Evolutionary conservation across 2,329 filamentous ascomycete species (phyloP).

Genomic region (Tolypocladium tundrense): DNA sequence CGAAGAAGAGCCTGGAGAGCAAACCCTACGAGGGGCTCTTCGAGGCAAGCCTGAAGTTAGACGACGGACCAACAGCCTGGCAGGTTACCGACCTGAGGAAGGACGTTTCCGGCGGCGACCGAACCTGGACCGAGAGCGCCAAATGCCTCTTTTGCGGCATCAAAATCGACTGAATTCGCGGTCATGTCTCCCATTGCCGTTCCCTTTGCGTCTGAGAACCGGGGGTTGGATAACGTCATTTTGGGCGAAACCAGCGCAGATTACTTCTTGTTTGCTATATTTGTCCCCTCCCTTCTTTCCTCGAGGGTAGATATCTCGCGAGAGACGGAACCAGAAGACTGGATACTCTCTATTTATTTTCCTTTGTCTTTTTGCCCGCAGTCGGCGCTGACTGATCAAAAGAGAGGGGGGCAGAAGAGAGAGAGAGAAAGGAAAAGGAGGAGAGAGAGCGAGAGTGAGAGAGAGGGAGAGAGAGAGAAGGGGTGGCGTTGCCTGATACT

Average conservation of each 20-base stretch:
- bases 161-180: conserved; percentile 24
- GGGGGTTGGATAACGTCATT: background rate
- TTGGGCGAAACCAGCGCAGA: background rate
- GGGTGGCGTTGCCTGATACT: background rate
- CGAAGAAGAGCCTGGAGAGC: conserved; percentile 24
- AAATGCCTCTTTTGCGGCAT: conserved; percentile 39
- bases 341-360: background rate
- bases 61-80: conserved; percentile 35
- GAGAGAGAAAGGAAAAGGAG: background rate
- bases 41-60: conserved; percentile 36
- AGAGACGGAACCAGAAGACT: background rate
- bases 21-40: conserved; percentile 44
- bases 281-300: background rate
- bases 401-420: background rate
- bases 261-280: background rate
- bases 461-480: background rate
- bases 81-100: conserved; percentile 42
- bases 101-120: conserved; percentile 35
- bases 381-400: background rate
- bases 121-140: conserved; percentile 40
- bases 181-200: background rate
- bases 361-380: background rate
- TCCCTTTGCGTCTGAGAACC: background rate
- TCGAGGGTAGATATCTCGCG: background rate
- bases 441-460: background rate